Base-by-base conservation (phyloP, 106 monocot species). In the Dendrobium nobile region DNA sequence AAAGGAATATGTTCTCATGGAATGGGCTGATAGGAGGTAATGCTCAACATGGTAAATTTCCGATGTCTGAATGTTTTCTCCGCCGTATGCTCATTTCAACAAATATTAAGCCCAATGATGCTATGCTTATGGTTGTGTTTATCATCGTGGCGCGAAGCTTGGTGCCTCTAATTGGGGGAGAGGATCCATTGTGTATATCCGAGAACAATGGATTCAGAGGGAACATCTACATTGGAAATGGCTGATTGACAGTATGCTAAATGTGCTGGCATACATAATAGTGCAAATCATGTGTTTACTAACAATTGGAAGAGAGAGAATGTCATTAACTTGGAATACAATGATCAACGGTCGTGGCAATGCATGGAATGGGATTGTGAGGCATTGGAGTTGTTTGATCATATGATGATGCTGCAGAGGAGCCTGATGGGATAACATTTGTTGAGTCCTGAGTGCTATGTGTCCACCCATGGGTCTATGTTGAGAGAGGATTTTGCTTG, bases 1-100 rank as follows among this genome's bases (percentile, higher is more conserved):
- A 82, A 15, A 90, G 80, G 77, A 93, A 93, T 82, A 72, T 84
- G 31, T 88, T 90, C 40, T 93, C 90, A 15, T 93, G 93, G 90
- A 93, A 90, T 54, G 87, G 75, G 8, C 42, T 93, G 77, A 84
- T 93, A 27, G 75, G 82, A 31, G 91, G 86, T 11, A 89, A 86
- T 42, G 41, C 81, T 31, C 33, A 77, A 13, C 79, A 77, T 75
- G 77, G 70, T 9, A 47, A 33, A 24, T 84, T 45, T 67, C 22
- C 5, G 76, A 86, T 37, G 87, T 67, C n/a, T 93, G 47, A 28
- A 31, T 75, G 51, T 54, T 42, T 91, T n/a, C n/a, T 91, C 31
- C 54, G 5, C 1, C 18, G n/a, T 27, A 87, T 93, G 89, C 79
- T 86, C 4, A 16, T 56, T 40, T 77, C 78, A 79, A 79, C 80